phyloP scores from a whole-genome alignment of 257 asterid species.

The Solanum neorickii region DNA sequence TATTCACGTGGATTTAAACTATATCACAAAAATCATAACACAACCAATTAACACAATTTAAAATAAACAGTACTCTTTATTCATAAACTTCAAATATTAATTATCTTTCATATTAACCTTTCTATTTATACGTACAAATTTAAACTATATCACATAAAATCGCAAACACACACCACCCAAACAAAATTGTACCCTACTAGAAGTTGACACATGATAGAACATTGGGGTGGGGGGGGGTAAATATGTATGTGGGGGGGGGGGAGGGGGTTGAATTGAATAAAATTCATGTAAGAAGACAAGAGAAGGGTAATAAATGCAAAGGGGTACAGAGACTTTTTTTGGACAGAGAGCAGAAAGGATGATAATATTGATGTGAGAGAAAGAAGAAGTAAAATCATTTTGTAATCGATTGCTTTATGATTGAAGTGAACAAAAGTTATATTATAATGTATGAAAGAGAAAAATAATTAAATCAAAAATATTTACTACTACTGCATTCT shows the following conservation, averaged over 20 bases:
- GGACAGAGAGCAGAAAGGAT: constrained; percentile 65
- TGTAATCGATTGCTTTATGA: constrained; percentile 95
- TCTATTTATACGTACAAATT: background rate
- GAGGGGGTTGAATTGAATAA: background rate
- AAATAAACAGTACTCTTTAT: background rate
- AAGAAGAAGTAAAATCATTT: constrained; percentile 47
- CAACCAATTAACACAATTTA: too few relatives aligned
- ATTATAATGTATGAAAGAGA: background rate
- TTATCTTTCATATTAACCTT: background rate
- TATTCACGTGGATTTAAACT: background rate
- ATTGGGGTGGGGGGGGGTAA: background rate
- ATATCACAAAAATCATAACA: too few relatives aligned
- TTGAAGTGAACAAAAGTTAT: constrained; percentile 17
- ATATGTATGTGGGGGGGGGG: background rate
- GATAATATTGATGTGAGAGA: constrained; percentile 40
- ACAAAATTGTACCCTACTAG: constrained; percentile 1
- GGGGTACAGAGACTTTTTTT: constrained; percentile 63
- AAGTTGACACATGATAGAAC: constrained; percentile 39
- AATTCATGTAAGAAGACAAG: background rate
- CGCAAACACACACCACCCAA: background rate
- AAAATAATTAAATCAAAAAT: background rate
- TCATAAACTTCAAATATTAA: background rate
- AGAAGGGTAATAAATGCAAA: constrained; percentile 47
- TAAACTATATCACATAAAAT: background rate
- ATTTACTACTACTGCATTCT: background rate